These are phyloP conservation scores for Kluyveromyces aestuarii DNA, from an alignment of 805 yeast species.

Conservation along the genomic window DNA sequence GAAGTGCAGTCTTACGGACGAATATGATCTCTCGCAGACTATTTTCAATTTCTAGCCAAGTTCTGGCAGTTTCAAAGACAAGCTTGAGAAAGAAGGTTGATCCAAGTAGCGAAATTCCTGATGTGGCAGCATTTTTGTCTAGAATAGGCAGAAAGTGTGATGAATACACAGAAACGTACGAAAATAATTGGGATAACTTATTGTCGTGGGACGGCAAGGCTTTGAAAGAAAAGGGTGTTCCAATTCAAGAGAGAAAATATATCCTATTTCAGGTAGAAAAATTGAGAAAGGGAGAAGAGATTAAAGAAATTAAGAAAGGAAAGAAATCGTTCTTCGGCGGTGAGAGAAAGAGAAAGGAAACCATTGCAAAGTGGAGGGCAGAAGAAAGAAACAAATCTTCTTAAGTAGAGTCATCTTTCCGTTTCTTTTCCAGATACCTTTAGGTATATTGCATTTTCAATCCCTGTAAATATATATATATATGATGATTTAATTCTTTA, in stretches of 20 bases:
- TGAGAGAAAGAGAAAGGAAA: conserved; percentile 68
- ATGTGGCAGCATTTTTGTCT: conserved; percentile 62
- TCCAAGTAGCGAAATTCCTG: conserved; percentile 51
- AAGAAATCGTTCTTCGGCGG: conserved; percentile 75
- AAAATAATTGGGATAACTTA: conserved; percentile 57
- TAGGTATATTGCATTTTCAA: background rate
- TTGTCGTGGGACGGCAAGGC: conserved; percentile 44
- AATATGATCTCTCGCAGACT: conserved; percentile 10
- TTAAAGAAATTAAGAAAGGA: conserved; percentile 53
- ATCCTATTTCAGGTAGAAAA: conserved; percentile 65
- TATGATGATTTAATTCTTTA: background rate
- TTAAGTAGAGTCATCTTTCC: no score
- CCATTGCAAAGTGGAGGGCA: conserved; percentile 49
- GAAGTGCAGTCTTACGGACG: no score
- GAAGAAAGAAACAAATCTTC: conserved; percentile 35
- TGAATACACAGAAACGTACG: conserved; percentile 67
- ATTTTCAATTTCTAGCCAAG: conserved; percentile 4
- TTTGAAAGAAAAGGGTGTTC: conserved; percentile 72
- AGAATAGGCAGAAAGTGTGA: conserved; percentile 67
- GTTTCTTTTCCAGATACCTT: no score
- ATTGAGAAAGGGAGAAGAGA: conserved; percentile 43
- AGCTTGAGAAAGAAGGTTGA: conserved; percentile 28
- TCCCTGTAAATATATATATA: background rate
- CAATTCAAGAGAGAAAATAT: conserved; percentile 61
- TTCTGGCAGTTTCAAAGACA: conserved; percentile 8